Evolutionary conservation across 805 yeast genomes (phyloP).

Genomic region (Torulaspora quercuum): DNA sequence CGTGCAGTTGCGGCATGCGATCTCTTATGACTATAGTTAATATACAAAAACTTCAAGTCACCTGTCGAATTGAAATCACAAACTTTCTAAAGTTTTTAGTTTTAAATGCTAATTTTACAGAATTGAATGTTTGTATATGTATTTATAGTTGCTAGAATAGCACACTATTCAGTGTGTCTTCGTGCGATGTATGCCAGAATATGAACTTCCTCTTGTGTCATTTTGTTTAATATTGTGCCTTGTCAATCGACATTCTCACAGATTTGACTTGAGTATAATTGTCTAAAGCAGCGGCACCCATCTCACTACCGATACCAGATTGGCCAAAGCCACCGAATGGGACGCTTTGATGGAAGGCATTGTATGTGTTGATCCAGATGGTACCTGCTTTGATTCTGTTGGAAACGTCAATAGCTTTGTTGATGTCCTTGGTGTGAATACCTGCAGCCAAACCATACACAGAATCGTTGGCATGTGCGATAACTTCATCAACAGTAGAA

Average conservation of each 20-base stretch:
- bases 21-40: too few relatives aligned
- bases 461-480: constrained; percentile 69
- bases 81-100: not conserved
- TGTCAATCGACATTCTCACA: constrained; percentile 57
- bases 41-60: too few relatives aligned
- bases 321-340: constrained; percentile 92
- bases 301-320: constrained; percentile 88
- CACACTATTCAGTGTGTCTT: too few relatives aligned
- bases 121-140: constrained; percentile 1
- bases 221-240: constrained; percentile 8
- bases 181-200: constrained; percentile 2
- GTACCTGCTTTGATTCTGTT: constrained; percentile 72
- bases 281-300: constrained; percentile 81
- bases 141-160: too few relatives aligned
- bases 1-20: too few relatives aligned
- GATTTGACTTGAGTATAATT: constrained; percentile 82
- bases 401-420: constrained; percentile 64
- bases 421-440: constrained; percentile 68
- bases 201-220: not conserved
- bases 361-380: constrained; percentile 80
- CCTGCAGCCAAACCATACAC: constrained; percentile 87
- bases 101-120: constrained; percentile 6
- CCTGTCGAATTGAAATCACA: too few relatives aligned
- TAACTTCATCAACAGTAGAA: constrained; percentile 67
- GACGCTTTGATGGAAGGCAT: constrained; percentile 77